Evolutionary conservation across 1,139 yeast genomes (phyloP), one percentile per base, ranked within the genome.

Genomic region (Entelexis sorbosivorans): DNA sequence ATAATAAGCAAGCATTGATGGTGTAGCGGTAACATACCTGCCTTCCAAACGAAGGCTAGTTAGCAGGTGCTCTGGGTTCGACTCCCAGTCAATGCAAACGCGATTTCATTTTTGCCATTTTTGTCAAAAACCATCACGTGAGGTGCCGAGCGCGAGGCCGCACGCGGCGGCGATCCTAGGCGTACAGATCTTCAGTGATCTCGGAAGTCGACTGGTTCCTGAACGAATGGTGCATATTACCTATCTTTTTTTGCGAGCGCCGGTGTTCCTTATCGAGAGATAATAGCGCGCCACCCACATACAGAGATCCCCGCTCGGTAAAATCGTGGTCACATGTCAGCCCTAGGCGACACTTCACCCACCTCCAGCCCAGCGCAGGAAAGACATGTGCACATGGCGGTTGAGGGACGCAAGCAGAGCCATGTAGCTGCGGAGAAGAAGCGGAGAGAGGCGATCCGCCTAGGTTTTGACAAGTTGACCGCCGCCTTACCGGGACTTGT

Each of bases 381-480:
- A 9, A 24, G 19, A 17, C 45, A 42, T 42, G 45, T 14, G 45
- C 36, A 10, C 19, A 42, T 42, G 45, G 22, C 36, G 45, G 45
- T 31, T 19, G 45, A 42, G 3, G 45, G 45, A 16, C 43, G 56
- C 14, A 57, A 69, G 64, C 70, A 67, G 36, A 71, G 70, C 52
- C 77, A 73, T 55, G 72, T 73, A 16, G 74, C 73, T n/a, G 71
- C 76, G 0, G 78, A 74, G 55, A 73, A 74, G 56, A 72, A 71
- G 56, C 65, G 78, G 32, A 64, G 78, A 17, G 69, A 69, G 52
- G 76, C 77, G 4, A 74, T 74, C 31, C 64, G 77, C 10, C 71
- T 68, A 20, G 75, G 73, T 1, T 74, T 72, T 51, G 71, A 66
- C 48, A 64, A 63, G 50, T 61, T 74, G n/a, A 67, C 73, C 0